Conservation (phyloP, 1,139 yeast species). For the Torulaspora globosa region DNA sequence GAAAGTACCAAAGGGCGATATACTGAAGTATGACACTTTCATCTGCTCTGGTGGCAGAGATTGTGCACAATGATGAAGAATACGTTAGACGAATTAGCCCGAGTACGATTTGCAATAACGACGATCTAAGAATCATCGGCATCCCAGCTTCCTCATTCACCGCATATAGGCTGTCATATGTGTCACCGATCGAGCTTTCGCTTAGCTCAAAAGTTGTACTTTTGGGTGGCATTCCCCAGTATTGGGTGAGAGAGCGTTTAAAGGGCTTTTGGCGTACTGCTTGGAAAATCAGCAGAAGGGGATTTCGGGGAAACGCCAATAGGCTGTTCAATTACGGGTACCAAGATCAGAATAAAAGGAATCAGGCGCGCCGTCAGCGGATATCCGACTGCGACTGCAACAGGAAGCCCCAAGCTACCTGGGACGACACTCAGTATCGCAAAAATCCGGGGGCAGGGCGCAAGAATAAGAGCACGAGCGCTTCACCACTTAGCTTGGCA, state of each 20-base stretch:
- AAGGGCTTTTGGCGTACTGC: conserved; percentile 21
- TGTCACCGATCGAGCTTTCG: conserved; percentile 49
- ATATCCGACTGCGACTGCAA: not conserved
- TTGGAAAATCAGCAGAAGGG: conserved; percentile 30
- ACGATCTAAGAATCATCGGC: conserved; percentile 6
- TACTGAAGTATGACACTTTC: conserved; percentile 11
- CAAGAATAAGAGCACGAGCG: not conserved
- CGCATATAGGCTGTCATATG: conserved; percentile 57
- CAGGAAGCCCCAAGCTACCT: not conserved
- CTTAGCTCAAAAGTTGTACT: conserved; percentile 44
- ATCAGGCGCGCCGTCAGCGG: not conserved
- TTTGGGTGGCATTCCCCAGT: conserved; percentile 61
- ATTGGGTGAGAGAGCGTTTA: conserved; percentile 50
- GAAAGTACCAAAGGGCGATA: not conserved
- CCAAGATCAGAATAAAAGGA: conserved; percentile 11
- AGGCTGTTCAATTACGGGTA: conserved; percentile 15
- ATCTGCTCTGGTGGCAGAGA: conserved; percentile 11
- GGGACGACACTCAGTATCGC: not conserved
- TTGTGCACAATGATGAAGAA: conserved; percentile 16
- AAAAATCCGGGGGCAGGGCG: too few relatives aligned
- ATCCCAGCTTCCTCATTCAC: conserved; percentile 52
- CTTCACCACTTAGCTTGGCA: not conserved
- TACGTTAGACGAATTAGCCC: conserved; percentile 13
- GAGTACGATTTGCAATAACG: conserved; percentile 2
- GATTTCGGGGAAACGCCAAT: conserved; percentile 17